phyloP scores from a whole-genome alignment of 331 rosid genomes.

The Dryas integrifolia region DNA sequence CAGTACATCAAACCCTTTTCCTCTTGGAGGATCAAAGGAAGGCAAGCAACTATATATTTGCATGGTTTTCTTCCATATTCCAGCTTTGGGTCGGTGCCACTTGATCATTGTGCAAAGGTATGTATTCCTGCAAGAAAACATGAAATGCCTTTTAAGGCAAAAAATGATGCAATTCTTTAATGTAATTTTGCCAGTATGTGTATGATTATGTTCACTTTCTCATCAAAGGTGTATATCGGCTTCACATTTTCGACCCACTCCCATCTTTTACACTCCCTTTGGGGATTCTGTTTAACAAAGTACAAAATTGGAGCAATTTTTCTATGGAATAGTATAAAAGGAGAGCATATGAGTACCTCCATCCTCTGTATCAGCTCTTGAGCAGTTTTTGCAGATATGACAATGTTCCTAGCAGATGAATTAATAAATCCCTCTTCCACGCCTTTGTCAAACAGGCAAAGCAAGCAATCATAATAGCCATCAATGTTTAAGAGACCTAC shows the following conservation, averaged over 20 bases:
- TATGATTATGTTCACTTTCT: too few species aligned
- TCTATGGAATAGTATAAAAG: neutral
- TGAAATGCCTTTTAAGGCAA: neutral
- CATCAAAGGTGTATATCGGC: too few species aligned
- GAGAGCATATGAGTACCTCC: slow-evolving; percentile 22
- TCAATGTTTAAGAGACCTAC: slow-evolving; percentile 32
- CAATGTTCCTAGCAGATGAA: slow-evolving; percentile 27
- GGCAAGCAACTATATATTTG: neutral
- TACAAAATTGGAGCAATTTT: too few species aligned
- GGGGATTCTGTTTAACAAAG: too few species aligned
- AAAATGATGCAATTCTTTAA: neutral
- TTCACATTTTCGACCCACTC: too few species aligned
- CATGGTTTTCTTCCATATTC: slow-evolving; percentile 22
- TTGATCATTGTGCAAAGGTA: slow-evolving; percentile 27
- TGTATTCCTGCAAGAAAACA: slow-evolving; percentile 34
- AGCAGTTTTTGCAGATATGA: slow-evolving; percentile 32
- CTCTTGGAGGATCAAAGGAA: neutral
- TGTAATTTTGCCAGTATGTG: too few species aligned
- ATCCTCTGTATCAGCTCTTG: slow-evolving; percentile 24
- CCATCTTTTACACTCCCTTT: too few species aligned
- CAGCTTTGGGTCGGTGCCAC: slow-evolving; percentile 35
- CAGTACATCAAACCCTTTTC: neutral
- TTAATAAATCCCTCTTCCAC: slow-evolving; percentile 41
- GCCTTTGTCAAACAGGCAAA: slow-evolving; percentile 37
- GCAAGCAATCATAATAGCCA: slow-evolving; percentile 40